These are phyloP conservation scores for Diaporthe longicolla DNA, from an alignment of 2,329 filamentous ascomycete species.

Conservation along the genomic window DNA sequence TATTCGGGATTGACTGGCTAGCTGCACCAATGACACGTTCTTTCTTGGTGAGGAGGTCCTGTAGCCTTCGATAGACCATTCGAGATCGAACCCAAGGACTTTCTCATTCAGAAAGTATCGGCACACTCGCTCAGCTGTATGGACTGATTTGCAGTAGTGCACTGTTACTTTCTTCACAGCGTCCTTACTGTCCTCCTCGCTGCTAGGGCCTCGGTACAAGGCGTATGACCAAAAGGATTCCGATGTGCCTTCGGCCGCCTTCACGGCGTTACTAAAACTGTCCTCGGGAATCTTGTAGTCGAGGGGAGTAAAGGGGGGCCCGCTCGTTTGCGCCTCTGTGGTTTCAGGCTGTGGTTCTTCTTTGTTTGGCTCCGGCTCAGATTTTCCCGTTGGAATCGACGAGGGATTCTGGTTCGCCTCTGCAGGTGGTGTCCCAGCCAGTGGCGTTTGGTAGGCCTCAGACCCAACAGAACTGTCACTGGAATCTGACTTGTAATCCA, in stretches of 20 bases:
- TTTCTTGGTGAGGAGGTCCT: conserved; percentile 67
- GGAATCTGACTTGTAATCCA: background rate
- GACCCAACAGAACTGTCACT: background rate
- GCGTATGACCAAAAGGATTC: conserved; percentile 77
- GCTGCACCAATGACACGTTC: conserved; percentile 86
- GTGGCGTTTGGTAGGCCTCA: background rate
- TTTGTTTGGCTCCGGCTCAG: background rate
- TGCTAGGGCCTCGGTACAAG: conserved; percentile 71
- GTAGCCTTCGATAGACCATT: conserved; percentile 77
- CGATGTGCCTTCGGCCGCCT: conserved; percentile 58
- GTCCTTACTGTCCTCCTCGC: conserved; percentile 49
- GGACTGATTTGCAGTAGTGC: conserved; percentile 81
- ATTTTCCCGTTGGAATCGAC: background rate
- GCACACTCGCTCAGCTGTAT: conserved; percentile 76
- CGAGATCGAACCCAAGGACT: conserved; percentile 89
- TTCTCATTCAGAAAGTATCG: conserved; percentile 77
- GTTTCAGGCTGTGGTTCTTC: conserved; percentile 39
- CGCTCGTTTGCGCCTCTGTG: conserved; percentile 31
- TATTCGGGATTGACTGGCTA: conserved; percentile 83
- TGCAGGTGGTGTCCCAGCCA: background rate
- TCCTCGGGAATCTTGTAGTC: conserved; percentile 63
- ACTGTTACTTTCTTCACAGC: conserved; percentile 71
- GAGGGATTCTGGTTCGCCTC: background rate
- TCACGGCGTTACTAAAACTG: conserved; percentile 63
- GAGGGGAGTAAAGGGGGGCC: conserved; percentile 56